These are phyloP conservation scores for Setomelanomma holmii DNA, from an alignment of 2,329 filamentous ascomycete species.

Conservation along the genomic window DNA sequence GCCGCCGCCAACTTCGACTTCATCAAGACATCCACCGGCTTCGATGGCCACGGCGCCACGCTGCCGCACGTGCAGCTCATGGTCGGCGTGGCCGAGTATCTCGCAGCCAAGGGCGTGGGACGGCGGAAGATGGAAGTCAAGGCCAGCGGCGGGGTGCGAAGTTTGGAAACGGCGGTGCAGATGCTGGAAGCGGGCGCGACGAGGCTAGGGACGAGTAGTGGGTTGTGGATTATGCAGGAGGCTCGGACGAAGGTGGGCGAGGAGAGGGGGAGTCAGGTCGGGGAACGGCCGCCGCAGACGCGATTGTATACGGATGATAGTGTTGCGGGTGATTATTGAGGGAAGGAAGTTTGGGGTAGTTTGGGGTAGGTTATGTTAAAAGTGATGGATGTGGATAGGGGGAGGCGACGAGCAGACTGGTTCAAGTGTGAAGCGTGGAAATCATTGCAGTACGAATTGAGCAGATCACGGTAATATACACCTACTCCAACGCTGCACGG, in stretches of 20 bases:
- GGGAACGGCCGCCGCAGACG: constrained; percentile 33
- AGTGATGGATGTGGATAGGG: no score
- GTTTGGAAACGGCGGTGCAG: constrained; percentile 56
- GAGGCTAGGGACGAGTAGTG: constrained; percentile 63
- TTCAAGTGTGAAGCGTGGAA: no score
- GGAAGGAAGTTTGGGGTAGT: no score
- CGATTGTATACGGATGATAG: constrained; percentile 49
- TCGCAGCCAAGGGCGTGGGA: constrained; percentile 44
- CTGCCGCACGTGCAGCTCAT: constrained; percentile 62
- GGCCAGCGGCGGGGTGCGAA: constrained; percentile 64
- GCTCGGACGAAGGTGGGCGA: constrained; percentile 32
- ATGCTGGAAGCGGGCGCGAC: constrained; percentile 66
- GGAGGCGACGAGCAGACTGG: no score
- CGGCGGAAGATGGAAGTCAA: constrained; percentile 59
- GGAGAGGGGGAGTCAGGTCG: constrained; percentile 30
- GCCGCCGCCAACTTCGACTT: constrained; percentile 63
- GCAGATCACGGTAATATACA: no score
- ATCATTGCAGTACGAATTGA: no score
- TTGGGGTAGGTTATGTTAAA: no score
- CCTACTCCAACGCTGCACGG: no score
- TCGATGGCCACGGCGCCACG: constrained; percentile 62
- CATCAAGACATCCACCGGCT: constrained; percentile 68
- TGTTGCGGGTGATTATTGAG: constrained; percentile 16
- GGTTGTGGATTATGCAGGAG: constrained; percentile 63
- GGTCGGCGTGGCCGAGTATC: constrained; percentile 56